These are phyloP conservation scores for Endocarpon pusillum DNA, from an alignment of 495 filamentous ascomycete genomes.

Conservation along the genomic window DNA sequence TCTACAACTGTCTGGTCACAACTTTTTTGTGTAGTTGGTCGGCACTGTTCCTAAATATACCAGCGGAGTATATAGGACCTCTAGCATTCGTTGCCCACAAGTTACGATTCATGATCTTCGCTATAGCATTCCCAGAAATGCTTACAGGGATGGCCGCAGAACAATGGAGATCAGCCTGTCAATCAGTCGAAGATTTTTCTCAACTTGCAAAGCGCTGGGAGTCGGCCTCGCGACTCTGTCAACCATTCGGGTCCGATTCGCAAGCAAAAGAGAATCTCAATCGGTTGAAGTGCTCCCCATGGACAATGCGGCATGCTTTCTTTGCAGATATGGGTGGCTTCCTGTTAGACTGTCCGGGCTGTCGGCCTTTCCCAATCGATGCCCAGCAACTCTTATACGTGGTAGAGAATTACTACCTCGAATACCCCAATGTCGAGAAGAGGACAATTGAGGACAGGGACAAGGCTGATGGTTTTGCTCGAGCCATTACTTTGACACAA, in stretches of 20 bases:
- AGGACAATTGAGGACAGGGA: constrained; percentile 22
- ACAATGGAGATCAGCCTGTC: constrained; percentile 19
- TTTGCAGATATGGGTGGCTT: constrained; percentile 27
- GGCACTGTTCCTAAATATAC: constrained; percentile 16
- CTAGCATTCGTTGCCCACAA: constrained; percentile 9
- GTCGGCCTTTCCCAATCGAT: constrained; percentile 6
- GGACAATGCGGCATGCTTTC: constrained; percentile 22
- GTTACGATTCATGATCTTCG: constrained; percentile 13
- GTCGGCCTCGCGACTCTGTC: constrained; percentile 3
- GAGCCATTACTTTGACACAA: constrained; percentile 16
- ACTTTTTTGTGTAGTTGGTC: constrained; percentile 17
- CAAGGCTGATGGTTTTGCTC: constrained; percentile 22
- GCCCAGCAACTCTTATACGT: constrained; percentile 6
- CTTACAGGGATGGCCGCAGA: constrained; percentile 16
- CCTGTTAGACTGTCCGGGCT: constrained; percentile 9
- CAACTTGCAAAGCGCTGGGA: not conserved
- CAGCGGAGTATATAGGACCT: constrained; percentile 4
- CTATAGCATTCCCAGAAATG: constrained; percentile 20
- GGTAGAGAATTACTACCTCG: constrained; percentile 7
- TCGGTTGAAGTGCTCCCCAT: too few species aligned
- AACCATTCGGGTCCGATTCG: constrained; percentile 6
- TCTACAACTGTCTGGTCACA: constrained; percentile 18
- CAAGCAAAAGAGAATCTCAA: too few species aligned
- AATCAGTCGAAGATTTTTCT: constrained; percentile 12
- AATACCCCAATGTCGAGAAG: constrained; percentile 12